A percentile compares a stretch with the other conserved stretches of the same genome.
Evolutionary conservation across 768 basidiomycete genomes (phyloP).

Genomic region (Clitopilus hobsonii): DNA sequence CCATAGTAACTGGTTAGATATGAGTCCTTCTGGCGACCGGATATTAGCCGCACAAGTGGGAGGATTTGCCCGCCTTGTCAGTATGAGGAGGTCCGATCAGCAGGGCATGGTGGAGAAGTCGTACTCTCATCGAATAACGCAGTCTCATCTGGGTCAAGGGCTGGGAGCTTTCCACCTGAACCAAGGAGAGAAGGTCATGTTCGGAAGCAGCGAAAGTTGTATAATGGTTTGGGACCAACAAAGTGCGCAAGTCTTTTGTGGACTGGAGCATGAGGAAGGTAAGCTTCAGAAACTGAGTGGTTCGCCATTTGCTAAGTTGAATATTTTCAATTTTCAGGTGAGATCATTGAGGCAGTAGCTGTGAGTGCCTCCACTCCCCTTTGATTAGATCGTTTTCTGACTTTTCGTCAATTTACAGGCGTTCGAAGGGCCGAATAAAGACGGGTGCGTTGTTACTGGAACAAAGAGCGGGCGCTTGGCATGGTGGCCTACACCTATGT

Average conservation of each 20-base stretch:
- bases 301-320: no score
- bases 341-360: slow-evolving; percentile 36
- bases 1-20: slow-evolving; percentile 48
- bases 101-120: slow-evolving; percentile 50
- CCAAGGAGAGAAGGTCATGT: slow-evolving; percentile 49
- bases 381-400: neutral
- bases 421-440: slow-evolving; percentile 39
- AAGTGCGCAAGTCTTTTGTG: slow-evolving; percentile 50
- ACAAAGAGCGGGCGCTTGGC: slow-evolving; percentile 49
- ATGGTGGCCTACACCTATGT: slow-evolving; percentile 53
- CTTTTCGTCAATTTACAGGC: slow-evolving; percentile 23
- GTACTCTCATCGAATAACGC: slow-evolving; percentile 41
- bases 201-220: slow-evolving; percentile 49
- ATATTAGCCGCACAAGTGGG: slow-evolving; percentile 49
- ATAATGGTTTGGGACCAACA: slow-evolving; percentile 60
- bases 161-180: slow-evolving; percentile 54
- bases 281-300: no score
- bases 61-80: slow-evolving; percentile 47
- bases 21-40: slow-evolving; percentile 43
- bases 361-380: slow-evolving; percentile 21
- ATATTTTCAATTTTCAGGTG: slow-evolving; percentile 25
- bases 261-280: slow-evolving; percentile 60
- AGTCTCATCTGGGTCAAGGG: slow-evolving; percentile 22
- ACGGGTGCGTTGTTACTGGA: slow-evolving; percentile 49
- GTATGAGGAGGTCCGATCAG: slow-evolving; percentile 42